Evolutionary conservation across 129 eudicot genomes (phyloP).

Genomic region (Glebionis coronaria): DNA sequence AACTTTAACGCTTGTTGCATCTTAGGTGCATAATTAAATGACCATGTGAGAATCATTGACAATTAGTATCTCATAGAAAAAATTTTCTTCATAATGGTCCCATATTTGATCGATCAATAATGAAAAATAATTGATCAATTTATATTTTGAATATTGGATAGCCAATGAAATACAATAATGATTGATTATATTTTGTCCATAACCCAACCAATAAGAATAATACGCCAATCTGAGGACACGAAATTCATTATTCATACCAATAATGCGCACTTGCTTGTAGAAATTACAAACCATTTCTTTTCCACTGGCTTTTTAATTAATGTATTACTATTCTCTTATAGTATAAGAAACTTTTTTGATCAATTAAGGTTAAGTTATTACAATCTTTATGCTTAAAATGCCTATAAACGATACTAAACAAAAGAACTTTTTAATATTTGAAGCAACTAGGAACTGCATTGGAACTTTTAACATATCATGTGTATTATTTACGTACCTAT

Average conservation of each 20-base stretch:
- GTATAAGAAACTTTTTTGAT: too few species aligned
- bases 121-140: slow-evolving; percentile 28
- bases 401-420: not conserved
- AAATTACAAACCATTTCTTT: slow-evolving; percentile 20
- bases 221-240: slow-evolving; percentile 24
- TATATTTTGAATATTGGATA: slow-evolving; percentile 28
- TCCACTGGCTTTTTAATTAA: slow-evolving; percentile 7
- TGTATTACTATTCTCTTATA: too few species aligned
- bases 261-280: slow-evolving; percentile 5
- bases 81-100: slow-evolving; percentile 17
- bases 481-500: too few species aligned
- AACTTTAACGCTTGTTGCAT: not conserved
- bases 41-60: slow-evolving; percentile 20
- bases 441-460: too few species aligned
- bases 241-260: slow-evolving; percentile 18
- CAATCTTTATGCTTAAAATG: too few species aligned
- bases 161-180: slow-evolving; percentile 20
- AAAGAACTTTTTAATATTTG: not conserved
- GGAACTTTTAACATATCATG: not conserved
- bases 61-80: slow-evolving; percentile 10
- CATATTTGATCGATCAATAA: slow-evolving; percentile 4
- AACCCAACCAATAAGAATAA: slow-evolving; percentile 28
- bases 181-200: slow-evolving; percentile 32
- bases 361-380: too few species aligned
- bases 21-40: slow-evolving; percentile 13